Evolutionary conservation across 2,329 filamentous ascomycete genomes (phyloP).

Genomic region (Colletotrichum cuscutae): DNA sequence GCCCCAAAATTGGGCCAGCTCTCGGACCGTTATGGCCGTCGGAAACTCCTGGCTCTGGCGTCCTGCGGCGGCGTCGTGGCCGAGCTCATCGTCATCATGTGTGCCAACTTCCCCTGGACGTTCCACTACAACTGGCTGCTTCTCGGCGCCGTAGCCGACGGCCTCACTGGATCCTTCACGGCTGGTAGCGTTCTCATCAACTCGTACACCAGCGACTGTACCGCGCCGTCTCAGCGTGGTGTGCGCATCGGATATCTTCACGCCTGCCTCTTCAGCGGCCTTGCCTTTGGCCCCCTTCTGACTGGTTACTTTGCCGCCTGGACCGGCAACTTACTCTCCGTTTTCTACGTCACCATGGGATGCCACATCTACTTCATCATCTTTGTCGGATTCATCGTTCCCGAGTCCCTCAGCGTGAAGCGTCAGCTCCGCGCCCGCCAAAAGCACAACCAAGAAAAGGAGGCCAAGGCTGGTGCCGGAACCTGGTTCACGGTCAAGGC

Average conservation of each 20-base stretch:
- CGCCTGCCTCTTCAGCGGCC: slow-evolving; percentile 87
- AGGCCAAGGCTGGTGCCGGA: slow-evolving; percentile 44
- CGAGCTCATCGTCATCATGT: slow-evolving; percentile 82
- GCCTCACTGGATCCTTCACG: slow-evolving; percentile 88
- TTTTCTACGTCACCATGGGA: slow-evolving; percentile 84
- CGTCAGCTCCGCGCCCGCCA: slow-evolving; percentile 77
- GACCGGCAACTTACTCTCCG: slow-evolving; percentile 78
- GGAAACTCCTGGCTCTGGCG: slow-evolving; percentile 76
- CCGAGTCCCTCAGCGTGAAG: slow-evolving; percentile 83
- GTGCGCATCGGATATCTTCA: slow-evolving; percentile 92
- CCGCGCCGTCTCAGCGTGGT: slow-evolving; percentile 79
- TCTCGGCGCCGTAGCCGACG: slow-evolving; percentile 81
- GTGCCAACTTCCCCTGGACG: slow-evolving; percentile 77
- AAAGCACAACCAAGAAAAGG: slow-evolving; percentile 65
- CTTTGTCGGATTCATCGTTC: slow-evolving; percentile 77
- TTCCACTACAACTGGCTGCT: slow-evolving; percentile 84
- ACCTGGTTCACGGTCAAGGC: slow-evolving; percentile 43
- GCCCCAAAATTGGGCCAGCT: slow-evolving; percentile 86
- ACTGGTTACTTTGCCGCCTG: slow-evolving; percentile 82
- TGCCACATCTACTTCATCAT: slow-evolving; percentile 80
- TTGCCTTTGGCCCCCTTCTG: slow-evolving; percentile 86
- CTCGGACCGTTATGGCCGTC: slow-evolving; percentile 88
- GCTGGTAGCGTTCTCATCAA: slow-evolving; percentile 80
- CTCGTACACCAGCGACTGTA: slow-evolving; percentile 92
- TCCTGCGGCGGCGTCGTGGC: slow-evolving; percentile 78